phyloP scores from a whole-genome alignment of 2,329 filamentous ascomycete species.

The Exophiala oligosperma region DNA sequence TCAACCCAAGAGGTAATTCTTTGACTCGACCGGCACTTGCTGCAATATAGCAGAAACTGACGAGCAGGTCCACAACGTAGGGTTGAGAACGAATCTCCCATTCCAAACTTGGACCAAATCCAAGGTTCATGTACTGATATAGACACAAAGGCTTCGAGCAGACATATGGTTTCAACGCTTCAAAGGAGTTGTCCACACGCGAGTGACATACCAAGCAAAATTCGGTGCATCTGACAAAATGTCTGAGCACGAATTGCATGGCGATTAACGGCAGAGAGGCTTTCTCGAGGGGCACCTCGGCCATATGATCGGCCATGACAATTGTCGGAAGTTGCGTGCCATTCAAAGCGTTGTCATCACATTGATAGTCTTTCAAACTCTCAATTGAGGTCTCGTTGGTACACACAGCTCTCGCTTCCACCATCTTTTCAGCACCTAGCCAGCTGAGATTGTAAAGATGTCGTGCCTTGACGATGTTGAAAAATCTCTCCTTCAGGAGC shows the following conservation, averaged over 20 bases:
- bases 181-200: slow-evolving; percentile 62
- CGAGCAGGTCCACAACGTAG: slow-evolving; percentile 77
- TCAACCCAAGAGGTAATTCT: slow-evolving; percentile 59
- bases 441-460: slow-evolving; percentile 57
- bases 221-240: slow-evolving; percentile 77
- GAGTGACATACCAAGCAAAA: slow-evolving; percentile 86
- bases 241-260: slow-evolving; percentile 75
- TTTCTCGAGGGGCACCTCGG: slow-evolving; percentile 27
- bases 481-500: slow-evolving; percentile 66
- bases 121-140: slow-evolving; percentile 85
- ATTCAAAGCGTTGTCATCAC: slow-evolving; percentile 7
- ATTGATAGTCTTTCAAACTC: slow-evolving; percentile 14
- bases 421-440: slow-evolving; percentile 65
- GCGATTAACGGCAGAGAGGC: slow-evolving; percentile 58
- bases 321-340: slow-evolving; percentile 42
- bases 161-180: slow-evolving; percentile 61
- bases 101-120: slow-evolving; percentile 81
- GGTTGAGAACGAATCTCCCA: slow-evolving; percentile 79
- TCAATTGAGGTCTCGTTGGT: background rate
- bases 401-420: slow-evolving; percentile 47
- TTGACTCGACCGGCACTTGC: slow-evolving; percentile 44
- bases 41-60: slow-evolving; percentile 76
- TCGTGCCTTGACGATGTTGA: slow-evolving; percentile 63
- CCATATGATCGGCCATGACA: slow-evolving; percentile 55
- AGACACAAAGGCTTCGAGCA: slow-evolving; percentile 75